phyloP scores from a whole-genome alignment of 768 basidiomycete species.

The Boletus tomentosulus region DNA sequence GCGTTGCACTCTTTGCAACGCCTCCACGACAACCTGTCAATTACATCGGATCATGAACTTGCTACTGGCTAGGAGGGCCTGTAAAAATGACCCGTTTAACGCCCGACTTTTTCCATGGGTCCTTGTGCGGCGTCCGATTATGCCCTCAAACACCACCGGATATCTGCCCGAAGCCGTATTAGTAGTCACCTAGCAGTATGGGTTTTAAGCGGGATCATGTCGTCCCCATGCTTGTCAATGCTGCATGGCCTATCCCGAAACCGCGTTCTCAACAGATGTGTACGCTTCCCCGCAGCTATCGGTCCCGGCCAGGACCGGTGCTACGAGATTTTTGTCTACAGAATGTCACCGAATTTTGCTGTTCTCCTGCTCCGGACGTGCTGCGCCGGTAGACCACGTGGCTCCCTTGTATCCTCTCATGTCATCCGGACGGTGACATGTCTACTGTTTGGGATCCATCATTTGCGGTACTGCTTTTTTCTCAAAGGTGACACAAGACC shows the following conservation, averaged over 20 bases:
- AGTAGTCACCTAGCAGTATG: neutral
- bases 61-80: too few relatives aligned
- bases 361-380: too few relatives aligned
- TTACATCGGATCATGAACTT: neutral
- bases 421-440: neutral
- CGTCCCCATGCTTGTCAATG: too few relatives aligned
- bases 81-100: too few relatives aligned
- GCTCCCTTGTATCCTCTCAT: neutral
- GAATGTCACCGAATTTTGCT: neutral
- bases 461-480: neutral
- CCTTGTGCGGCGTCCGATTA: too few relatives aligned
- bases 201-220: neutral
- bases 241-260: too few relatives aligned
- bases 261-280: too few relatives aligned
- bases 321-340: neutral
- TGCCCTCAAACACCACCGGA: neutral
- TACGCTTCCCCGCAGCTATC: constrained; percentile 3
- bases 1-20: neutral
- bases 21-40: neutral
- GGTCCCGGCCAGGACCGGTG: constrained; percentile 13
- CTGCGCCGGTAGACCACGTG: neutral
- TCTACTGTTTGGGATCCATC: neutral
- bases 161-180: neutral
- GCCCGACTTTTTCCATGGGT: too few relatives aligned
- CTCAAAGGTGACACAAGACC: neutral